Evolutionary conservation across 73 alveolate species (phyloP).

Genomic region (Tetrahymena borealis): DNA sequence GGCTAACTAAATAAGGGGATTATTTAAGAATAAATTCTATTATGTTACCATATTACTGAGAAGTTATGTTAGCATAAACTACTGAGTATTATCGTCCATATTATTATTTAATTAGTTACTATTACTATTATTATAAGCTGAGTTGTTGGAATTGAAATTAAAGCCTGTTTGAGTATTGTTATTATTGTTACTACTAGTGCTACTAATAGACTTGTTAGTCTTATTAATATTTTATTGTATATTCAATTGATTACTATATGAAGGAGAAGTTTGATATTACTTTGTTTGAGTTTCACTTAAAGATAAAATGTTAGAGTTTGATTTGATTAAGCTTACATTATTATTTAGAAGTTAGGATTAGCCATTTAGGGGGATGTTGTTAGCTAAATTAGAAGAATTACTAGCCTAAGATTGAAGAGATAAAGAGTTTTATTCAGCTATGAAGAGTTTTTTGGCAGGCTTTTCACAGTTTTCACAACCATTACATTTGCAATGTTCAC

Average conservation of each 20-base stretch:
- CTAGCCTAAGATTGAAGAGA: background rate
- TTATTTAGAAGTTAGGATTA: background rate
- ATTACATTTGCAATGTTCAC: slow-evolving; percentile 86
- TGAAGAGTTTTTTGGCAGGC: slow-evolving; percentile 32
- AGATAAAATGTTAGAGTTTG: too few relatives aligned
- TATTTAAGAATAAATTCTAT: background rate
- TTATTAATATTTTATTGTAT: too few relatives aligned
- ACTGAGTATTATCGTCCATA: background rate
- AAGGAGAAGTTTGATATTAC: too few relatives aligned
- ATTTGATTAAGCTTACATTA: background rate
- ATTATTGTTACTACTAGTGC: too few relatives aligned
- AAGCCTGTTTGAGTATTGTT: too few relatives aligned
- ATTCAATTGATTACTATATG: too few relatives aligned
- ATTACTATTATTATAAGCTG: background rate
- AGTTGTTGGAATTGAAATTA: background rate
- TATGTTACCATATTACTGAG: background rate
- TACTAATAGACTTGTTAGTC: too few relatives aligned
- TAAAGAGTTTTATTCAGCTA: background rate
- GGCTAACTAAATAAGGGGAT: background rate
- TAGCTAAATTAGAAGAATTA: background rate
- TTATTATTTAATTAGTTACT: background rate
- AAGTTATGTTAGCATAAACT: background rate
- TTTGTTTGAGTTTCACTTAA: too few relatives aligned
- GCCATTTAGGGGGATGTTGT: background rate
- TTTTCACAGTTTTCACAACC: slow-evolving; percentile 76